Conservation (phyloP, 2,329 filamentous ascomycete genomes). For the Chaetomium globosum region DNA sequence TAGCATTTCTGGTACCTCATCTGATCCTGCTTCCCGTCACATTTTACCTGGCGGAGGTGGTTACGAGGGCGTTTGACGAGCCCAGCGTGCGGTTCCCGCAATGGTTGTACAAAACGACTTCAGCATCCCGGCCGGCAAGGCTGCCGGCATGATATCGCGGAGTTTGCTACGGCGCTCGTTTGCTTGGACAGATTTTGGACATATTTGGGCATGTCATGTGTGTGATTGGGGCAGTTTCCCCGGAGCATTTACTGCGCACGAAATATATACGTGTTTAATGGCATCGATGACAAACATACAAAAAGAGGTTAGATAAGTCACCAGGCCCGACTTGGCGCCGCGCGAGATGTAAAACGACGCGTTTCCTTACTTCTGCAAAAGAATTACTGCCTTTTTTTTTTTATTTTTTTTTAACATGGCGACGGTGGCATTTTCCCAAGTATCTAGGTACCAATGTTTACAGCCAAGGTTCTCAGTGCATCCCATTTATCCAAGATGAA, state of each 20-base stretch:
- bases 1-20: constrained; percentile 61
- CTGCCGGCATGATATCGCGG: constrained; percentile 28
- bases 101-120: constrained; percentile 57
- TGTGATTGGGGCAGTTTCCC: not conserved
- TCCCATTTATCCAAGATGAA: not conserved
- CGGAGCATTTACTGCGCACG: not conserved
- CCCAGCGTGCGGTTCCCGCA: constrained; percentile 61
- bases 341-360: not conserved
- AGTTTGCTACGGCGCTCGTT: not conserved
- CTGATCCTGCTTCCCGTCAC: constrained; percentile 61
- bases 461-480: not conserved
- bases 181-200: constrained; percentile 6
- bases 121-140: constrained; percentile 35
- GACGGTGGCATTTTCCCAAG: not conserved
- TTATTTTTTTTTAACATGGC: too few relatives aligned
- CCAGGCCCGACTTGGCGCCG: not conserved
- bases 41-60: constrained; percentile 58
- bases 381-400: not conserved
- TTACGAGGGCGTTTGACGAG: constrained; percentile 58
- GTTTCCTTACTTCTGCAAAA: not conserved
- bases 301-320: not conserved
- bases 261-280: constrained; percentile 1
- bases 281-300: not conserved
- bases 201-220: constrained; percentile 1
- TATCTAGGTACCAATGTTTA: not conserved